Base-by-base conservation (phyloP, 108 stramenopile species). In the Nitzschia sp. region DNA sequence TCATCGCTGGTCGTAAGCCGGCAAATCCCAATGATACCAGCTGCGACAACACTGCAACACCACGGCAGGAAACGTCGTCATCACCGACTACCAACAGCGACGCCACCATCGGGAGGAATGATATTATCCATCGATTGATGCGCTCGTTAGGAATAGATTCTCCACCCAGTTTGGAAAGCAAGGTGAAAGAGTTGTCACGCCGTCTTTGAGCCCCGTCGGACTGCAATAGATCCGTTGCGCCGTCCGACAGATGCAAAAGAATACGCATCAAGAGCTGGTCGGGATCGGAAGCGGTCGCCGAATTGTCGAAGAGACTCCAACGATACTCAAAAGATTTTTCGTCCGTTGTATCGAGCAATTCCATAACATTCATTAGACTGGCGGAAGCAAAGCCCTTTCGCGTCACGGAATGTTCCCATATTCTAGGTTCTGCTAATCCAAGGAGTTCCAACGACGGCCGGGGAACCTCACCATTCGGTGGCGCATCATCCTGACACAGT, bases 311-410 rank as follows among this genome's bases (percentile, higher is more conserved):
- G 2, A 75, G 46, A 3, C n/a, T 21, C 65, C 60, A 63, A 21
- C 66, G 27, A n/a, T 36, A 32, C 31, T 68, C 51, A 36, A n/a
- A 26, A 21, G 21, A 8, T 19, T 51, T 19, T n/a, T 51, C 49
- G 4, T 51, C 21, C 21, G 8, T 4, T 53, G 54, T 54, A 18
- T 75, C 76, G 32, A 85, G 17, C n/a, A 48, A 59, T 42, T 82
- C 57, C 17, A 86, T 72, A 35, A 86, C 42, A 55, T 66, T 66
- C 75, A 84, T 67, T 1, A 86, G 55, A 66, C 70, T 59, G 17
- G 72, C 47, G 27, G 71, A 80, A 24, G 79, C 63, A 66, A 61
- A 64, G 15, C 63, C 55, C 46, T 61, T 32, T 46, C 51, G 24
- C 55, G 59, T 24, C 24, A 26, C 28, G 25, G 56, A 64, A n/a